These are phyloP conservation scores for Yamadazyma songkhlaensis DNA, from an alignment of 1,139 yeast genomes.

Conservation along the genomic window DNA sequence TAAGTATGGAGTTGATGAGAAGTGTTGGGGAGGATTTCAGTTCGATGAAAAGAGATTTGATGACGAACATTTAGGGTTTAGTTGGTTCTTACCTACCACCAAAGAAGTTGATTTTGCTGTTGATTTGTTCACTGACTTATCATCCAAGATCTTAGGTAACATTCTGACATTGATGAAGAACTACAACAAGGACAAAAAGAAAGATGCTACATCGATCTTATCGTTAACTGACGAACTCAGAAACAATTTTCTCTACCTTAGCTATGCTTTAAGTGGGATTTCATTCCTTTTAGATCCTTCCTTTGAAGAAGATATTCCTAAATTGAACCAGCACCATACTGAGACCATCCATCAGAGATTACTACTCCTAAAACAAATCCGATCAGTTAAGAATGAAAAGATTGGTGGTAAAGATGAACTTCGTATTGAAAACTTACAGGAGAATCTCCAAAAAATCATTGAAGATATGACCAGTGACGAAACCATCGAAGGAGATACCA, in stretches of 20 bases:
- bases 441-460: conserved; percentile 36
- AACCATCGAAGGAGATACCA: conserved; percentile 5
- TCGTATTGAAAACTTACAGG: conserved; percentile 31
- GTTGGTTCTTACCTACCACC: conserved; percentile 72
- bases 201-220: conserved; percentile 20
- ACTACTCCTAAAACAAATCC: conserved; percentile 30
- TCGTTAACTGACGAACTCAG: conserved; percentile 48
- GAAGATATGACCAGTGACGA: conserved; percentile 31
- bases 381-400: conserved; percentile 21
- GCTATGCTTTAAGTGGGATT: conserved; percentile 70
- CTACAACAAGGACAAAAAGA: conserved; percentile 17
- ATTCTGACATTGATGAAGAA: conserved; percentile 38
- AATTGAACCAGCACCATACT: conserved; percentile 27
- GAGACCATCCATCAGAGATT: conserved; percentile 38
- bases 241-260: conserved; percentile 53
- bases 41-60: conserved; percentile 41
- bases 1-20: conserved; percentile 38
- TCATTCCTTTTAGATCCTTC: conserved; percentile 74
- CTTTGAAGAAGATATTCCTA: conserved; percentile 46
- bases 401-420: conserved; percentile 26
- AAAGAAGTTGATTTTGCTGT: conserved; percentile 62
- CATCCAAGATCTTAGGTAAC: conserved; percentile 40
- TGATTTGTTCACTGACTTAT: conserved; percentile 52
- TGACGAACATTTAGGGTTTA: conserved; percentile 47
- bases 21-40: conserved; percentile 75